Evolutionary conservation across 78 protist species (phyloP).

Genomic region (Dictyostelium capitatum): DNA sequence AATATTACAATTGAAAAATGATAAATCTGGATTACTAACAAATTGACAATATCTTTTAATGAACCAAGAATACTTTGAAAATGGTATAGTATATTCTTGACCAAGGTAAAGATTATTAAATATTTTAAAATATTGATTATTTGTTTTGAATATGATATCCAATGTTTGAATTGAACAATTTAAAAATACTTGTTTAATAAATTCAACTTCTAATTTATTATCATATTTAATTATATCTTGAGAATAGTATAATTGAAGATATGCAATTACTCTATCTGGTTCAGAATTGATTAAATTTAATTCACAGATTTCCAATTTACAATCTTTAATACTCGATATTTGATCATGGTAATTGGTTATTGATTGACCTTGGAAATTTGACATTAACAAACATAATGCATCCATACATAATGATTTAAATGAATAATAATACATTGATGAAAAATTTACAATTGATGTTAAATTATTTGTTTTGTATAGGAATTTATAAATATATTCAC

Average conservation of each 20-base stretch:
- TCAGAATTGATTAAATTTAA: neutral
- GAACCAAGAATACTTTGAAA: neutral
- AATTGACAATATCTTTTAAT: slow-evolving; percentile 9
- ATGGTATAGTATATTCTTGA: slow-evolving; percentile 10
- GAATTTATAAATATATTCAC: neutral
- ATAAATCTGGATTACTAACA: neutral
- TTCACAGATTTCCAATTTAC: neutral
- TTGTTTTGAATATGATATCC: neutral
- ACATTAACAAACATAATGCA: slow-evolving; percentile 2
- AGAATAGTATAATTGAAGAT: neutral
- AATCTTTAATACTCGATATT: neutral
- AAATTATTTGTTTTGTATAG: neutral
- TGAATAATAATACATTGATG: slow-evolving; percentile 7
- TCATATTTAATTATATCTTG: neutral
- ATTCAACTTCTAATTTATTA: neutral
- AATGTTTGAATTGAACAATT: slow-evolving; percentile 7
- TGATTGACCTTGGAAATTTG: neutral
- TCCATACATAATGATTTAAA: slow-evolving; percentile 5
- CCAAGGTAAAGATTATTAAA: neutral
- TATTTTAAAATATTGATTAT: neutral
- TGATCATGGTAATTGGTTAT: neutral
- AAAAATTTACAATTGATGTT: neutral
- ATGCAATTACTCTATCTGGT: neutral
- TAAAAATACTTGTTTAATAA: neutral
- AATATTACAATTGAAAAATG: neutral